These are phyloP conservation scores for Danielozyma ontarioensis DNA, from an alignment of 805 yeast species.

Conservation along the genomic window DNA sequence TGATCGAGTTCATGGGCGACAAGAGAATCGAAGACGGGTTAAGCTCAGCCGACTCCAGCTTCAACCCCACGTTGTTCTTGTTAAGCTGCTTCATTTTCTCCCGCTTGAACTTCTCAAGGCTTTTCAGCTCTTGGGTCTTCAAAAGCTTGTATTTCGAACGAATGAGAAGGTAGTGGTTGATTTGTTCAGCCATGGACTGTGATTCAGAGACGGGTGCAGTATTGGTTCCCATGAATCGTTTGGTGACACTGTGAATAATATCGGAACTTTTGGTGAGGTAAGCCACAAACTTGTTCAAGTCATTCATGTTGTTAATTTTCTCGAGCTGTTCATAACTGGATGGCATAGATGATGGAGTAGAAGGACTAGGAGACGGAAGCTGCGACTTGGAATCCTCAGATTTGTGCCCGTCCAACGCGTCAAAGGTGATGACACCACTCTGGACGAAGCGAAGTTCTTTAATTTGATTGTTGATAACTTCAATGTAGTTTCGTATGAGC, in stretches of 20 bases:
- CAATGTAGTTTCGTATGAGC: slow-evolving; percentile 37
- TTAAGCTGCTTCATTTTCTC: neutral
- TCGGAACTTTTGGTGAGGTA: slow-evolving; percentile 33
- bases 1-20: neutral
- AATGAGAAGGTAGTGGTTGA: slow-evolving; percentile 15
- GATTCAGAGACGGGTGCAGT: no score
- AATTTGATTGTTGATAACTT: slow-evolving; percentile 37
- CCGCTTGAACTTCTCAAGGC: neutral
- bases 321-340: slow-evolving; percentile 29
- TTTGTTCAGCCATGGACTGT: slow-evolving; percentile 6
- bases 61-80: neutral
- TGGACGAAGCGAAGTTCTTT: slow-evolving; percentile 39
- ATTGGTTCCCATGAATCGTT: slow-evolving; percentile 13
- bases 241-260: slow-evolving; percentile 36
- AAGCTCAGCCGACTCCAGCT: neutral
- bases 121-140: slow-evolving; percentile 3
- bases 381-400: neutral
- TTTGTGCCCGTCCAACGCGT: slow-evolving; percentile 29
- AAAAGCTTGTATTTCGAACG: slow-evolving; percentile 11
- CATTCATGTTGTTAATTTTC: slow-evolving; percentile 33
- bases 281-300: slow-evolving; percentile 34
- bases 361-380: neutral
- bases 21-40: neutral
- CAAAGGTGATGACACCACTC: slow-evolving; percentile 39
- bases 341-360: neutral